phyloP scores from a whole-genome alignment of 2,329 filamentous ascomycete species.

The Phaeoacremonium minimum region DNA sequence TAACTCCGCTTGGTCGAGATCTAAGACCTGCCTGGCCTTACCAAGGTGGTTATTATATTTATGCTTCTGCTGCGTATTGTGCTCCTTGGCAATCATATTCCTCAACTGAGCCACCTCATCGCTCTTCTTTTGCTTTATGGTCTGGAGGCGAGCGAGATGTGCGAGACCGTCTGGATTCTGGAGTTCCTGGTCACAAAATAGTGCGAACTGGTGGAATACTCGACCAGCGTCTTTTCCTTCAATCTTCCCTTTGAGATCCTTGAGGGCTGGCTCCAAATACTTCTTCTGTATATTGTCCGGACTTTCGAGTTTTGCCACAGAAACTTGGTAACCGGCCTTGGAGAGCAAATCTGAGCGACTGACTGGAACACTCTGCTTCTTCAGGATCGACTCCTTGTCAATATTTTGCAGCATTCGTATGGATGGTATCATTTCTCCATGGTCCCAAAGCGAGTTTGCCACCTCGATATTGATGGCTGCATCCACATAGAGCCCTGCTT shows the following conservation, averaged over 20 bases:
- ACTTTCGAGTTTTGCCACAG: conserved; percentile 84
- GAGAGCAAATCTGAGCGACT: conserved; percentile 77
- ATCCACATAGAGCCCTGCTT: conserved; percentile 71
- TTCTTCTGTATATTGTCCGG: conserved; percentile 84
- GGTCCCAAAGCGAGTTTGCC: conserved; percentile 88
- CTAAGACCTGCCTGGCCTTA: conserved; percentile 82
- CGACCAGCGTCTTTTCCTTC: conserved; percentile 73
- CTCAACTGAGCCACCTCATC: conserved; percentile 75
- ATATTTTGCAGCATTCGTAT: conserved; percentile 83
- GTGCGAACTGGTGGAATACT: conserved; percentile 91
- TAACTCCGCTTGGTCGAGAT: conserved; percentile 86
- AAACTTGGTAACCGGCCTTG: conserved; percentile 83
- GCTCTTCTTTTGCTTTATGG: conserved; percentile 73
- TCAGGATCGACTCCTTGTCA: conserved; percentile 54
- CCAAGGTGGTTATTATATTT: conserved; percentile 56
- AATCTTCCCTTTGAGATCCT: conserved; percentile 66
- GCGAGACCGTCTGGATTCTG: conserved; percentile 81
- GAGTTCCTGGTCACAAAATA: conserved; percentile 91
- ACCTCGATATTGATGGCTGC: conserved; percentile 76
- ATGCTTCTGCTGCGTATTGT: conserved; percentile 47
- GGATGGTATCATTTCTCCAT: conserved; percentile 83
- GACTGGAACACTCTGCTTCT: conserved; percentile 66
- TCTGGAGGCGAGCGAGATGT: conserved; percentile 77
- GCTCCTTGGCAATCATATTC: conserved; percentile 46
- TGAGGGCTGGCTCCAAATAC: conserved; percentile 80